Evolutionary conservation across 1,139 yeast species (phyloP), one percentile per base, ranked within the genome.

Genomic region (Pichia sorboxylosa): DNA sequence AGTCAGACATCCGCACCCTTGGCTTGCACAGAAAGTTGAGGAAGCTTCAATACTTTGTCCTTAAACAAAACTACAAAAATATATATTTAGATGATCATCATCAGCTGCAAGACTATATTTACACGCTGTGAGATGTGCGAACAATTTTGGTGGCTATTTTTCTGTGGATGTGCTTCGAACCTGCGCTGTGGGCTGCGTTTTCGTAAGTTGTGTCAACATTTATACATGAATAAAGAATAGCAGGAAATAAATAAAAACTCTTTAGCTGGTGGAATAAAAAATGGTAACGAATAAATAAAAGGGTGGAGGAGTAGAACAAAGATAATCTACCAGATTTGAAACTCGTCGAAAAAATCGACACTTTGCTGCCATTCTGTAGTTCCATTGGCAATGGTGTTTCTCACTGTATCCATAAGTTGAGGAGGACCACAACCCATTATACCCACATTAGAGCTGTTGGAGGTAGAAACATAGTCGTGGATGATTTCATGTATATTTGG

Each of bases 341-440:
- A 31, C 28, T 46, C 49, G 27, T 49, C 51, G 33, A 43, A 47
- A 26, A 39, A 43, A 15, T 49, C 52, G 17, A 48, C 26, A 30
- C 46, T 36, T 9, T 38, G 35, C 4, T 39, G 36, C 35, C 42
- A 41, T 5, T 23, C 13, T 5, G 31, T 26, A 5, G 40, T 33
- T 5, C 33, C 31, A 6, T 27, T 21, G 4, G 49, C 25, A 9
- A 40, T 29, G 2, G 34, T 32, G 26, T 43, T 38, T 38, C 48
- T 46, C 2, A 45, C 6, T 23, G 61, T 63, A 24, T 63, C 66
- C 63, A 61, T 57, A 20, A 52, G 48, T 1, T 59, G 58, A 15
- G 73, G 67, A 32, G 64, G 69, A 2, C 69, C 71, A 46, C 70
- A 65, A 0, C 64, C 47, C 4, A 58, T 49, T 37, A 60, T 58